These are phyloP conservation scores for Smittium mucronatum DNA, from an alignment of 371 early-diverging fungal genomes.

Conservation along the genomic window DNA sequence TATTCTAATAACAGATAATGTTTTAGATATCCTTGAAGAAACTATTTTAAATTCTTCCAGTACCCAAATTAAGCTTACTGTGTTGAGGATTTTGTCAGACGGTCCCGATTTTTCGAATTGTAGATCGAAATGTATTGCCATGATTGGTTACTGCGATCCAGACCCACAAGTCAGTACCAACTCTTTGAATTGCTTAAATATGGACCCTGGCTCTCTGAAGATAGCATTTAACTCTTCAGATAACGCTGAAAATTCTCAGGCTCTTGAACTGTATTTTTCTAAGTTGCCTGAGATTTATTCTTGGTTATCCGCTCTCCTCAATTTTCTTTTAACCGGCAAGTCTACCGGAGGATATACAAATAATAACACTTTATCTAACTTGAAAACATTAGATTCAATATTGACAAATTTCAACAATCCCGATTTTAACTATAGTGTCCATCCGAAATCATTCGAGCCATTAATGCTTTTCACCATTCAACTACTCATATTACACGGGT, in stretches of 20 bases:
- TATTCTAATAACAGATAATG: not conserved
- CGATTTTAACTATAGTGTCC: not conserved
- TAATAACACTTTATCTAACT: not conserved
- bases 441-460: not conserved
- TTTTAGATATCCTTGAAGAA: slow-evolving; percentile 5
- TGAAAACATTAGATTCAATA: not conserved
- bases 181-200: not conserved
- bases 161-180: not conserved
- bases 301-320: not conserved
- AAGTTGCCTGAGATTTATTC: not conserved
- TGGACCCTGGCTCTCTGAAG: not conserved
- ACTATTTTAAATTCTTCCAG: not conserved
- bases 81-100: not conserved
- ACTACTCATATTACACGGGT: not conserved
- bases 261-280: not conserved
- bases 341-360: no score
- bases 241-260: not conserved
- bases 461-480: not conserved
- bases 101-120: slow-evolving; percentile 1
- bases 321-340: no score
- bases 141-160: not conserved
- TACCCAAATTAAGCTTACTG: not conserved
- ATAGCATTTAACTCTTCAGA: not conserved
- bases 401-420: not conserved
- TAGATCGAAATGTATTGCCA: not conserved